Percentiles rank a stretch among this genome's conserved stretches.
Conservation (phyloP, 2,329 filamentous ascomycete species). For the Fulvia fulva region DNA sequence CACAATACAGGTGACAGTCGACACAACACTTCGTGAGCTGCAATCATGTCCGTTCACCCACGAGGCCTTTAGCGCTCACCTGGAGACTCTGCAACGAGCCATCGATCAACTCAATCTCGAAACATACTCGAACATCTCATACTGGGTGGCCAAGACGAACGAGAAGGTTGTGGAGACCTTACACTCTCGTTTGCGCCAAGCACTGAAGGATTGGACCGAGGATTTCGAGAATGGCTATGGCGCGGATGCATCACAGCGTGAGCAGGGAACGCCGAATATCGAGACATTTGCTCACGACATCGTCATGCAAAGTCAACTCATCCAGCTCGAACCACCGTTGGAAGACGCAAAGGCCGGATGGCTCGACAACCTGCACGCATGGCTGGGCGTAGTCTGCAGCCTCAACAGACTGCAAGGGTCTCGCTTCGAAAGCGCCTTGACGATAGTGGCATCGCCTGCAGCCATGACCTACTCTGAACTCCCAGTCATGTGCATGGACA, state of each 20-base stretch:
- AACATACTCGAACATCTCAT: slow-evolving; percentile 87
- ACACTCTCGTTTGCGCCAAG: slow-evolving; percentile 74
- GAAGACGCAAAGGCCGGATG: slow-evolving; percentile 90
- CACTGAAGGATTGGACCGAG: slow-evolving; percentile 81
- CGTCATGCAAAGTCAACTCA: slow-evolving; percentile 96
- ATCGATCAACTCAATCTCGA: slow-evolving; percentile 96
- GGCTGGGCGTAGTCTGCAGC: slow-evolving; percentile 90
- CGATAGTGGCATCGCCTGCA: slow-evolving; percentile 56
- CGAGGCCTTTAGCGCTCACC: slow-evolving; percentile 70
- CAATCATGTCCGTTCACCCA: slow-evolving; percentile 79
- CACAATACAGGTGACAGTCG: slow-evolving; percentile 73
- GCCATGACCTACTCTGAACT: slow-evolving; percentile 77
- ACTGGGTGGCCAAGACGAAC: slow-evolving; percentile 88
- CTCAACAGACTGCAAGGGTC: slow-evolving; percentile 92
- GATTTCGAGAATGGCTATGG: slow-evolving; percentile 62
- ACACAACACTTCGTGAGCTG: slow-evolving; percentile 78
- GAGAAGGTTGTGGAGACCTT: slow-evolving; percentile 76
- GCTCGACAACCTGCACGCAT: slow-evolving; percentile 87
- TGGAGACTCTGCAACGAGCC: slow-evolving; percentile 83
- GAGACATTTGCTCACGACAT: slow-evolving; percentile 80
- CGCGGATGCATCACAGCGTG: slow-evolving; percentile 31
- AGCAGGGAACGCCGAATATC: slow-evolving; percentile 60
- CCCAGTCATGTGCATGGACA: slow-evolving; percentile 74
- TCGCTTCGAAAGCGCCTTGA: slow-evolving; percentile 82
- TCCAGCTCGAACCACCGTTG: slow-evolving; percentile 90